phyloP scores from a whole-genome alignment of 208 protist genomes.

The Phytomonas sp. region DNA sequence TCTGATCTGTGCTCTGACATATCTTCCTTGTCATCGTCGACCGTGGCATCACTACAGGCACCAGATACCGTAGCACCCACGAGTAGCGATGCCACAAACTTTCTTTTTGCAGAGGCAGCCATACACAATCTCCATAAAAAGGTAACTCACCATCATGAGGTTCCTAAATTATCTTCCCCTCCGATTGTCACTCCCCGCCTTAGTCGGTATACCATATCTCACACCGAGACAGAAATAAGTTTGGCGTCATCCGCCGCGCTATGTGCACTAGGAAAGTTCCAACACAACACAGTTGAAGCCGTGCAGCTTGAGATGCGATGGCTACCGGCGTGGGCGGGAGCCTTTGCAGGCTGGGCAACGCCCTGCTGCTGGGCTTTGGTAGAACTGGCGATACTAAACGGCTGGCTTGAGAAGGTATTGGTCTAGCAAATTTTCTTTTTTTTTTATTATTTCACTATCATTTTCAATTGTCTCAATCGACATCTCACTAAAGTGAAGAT shows the following conservation, averaged over 20 bases:
- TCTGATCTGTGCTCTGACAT: conserved; percentile 10
- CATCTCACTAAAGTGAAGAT: not conserved
- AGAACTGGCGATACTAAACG: conserved; percentile 62
- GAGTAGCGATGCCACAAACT: not conserved
- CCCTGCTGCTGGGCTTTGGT: conserved; percentile 52
- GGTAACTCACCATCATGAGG: not conserved
- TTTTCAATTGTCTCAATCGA: not conserved
- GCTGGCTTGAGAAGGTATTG: conserved; percentile 47
- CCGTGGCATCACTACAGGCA: not conserved
- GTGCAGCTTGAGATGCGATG: conserved; percentile 59
- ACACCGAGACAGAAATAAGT: conserved; percentile 25
- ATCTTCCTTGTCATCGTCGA: conserved; percentile 12
- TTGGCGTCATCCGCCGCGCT: conserved; percentile 45
- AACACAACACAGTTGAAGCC: conserved; percentile 27
- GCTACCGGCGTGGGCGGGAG: conserved; percentile 29
- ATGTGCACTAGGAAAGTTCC: conserved; percentile 63
- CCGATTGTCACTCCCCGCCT: not conserved
- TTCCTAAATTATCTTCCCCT: not conserved
- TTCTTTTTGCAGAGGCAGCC: not conserved
- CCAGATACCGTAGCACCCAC: not conserved
- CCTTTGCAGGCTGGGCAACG: conserved; percentile 45
- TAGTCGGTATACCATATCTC: conserved; percentile 2
- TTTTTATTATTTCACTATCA: not conserved
- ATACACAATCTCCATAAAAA: not conserved
- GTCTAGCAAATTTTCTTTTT: not conserved